These are phyloP conservation scores for Grigorovia humatica DNA, from an alignment of 805 yeast genomes.

Conservation along the genomic window DNA sequence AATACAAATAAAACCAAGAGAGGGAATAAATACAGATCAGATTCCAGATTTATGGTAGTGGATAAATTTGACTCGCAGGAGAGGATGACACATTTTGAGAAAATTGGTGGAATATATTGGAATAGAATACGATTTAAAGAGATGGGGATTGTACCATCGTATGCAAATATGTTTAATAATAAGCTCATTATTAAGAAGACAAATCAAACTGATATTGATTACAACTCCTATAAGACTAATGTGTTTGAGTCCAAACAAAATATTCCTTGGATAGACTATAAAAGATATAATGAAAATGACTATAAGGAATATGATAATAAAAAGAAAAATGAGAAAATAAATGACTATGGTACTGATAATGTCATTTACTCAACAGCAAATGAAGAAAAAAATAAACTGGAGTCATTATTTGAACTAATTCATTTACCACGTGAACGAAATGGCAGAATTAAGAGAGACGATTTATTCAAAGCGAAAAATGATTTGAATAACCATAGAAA, in stretches of 20 bases:
- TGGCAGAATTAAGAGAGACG: not conserved
- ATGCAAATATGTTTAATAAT: constrained; percentile 4
- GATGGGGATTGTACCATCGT: constrained; percentile 37
- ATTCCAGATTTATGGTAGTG: constrained; percentile 47
- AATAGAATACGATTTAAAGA: constrained; percentile 61
- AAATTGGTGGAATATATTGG: constrained; percentile 45
- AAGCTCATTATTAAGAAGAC: not conserved
- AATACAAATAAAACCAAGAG: not conserved
- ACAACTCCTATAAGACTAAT: not conserved
- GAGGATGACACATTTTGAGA: constrained; percentile 62
- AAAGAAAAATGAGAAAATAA: not conserved
- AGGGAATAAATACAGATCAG: constrained; percentile 9
- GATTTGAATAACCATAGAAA: constrained; percentile 26
- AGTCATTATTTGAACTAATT: too few relatives aligned
- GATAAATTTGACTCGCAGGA: constrained; percentile 59
- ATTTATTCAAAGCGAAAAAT: not conserved
- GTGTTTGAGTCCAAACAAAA: constrained; percentile 1
- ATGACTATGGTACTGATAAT: too few relatives aligned
- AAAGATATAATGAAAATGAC: not conserved
- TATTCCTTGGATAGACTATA: constrained; percentile 2
- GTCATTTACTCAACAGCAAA: not conserved
- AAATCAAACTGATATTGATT: not conserved
- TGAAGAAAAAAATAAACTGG: not conserved
- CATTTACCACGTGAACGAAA: not conserved
- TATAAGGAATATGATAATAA: not conserved